A percentile compares a stretch with the other conserved stretches of the same genome.
Evolutionary conservation across 2,329 filamentous ascomycete genomes (phyloP).

Genomic region (Penicillium sp.): DNA sequence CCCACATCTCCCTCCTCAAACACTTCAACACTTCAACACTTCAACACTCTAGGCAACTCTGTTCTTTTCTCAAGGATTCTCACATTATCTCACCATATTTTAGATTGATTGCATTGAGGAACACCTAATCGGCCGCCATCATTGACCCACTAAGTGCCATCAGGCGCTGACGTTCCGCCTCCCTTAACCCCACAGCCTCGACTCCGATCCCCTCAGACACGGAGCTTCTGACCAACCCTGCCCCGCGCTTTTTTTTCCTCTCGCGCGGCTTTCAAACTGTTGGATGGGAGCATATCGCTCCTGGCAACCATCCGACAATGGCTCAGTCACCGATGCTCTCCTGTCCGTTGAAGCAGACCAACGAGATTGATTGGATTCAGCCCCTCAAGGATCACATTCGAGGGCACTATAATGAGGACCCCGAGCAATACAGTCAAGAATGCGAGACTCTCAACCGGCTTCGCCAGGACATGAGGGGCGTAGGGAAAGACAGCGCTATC

Average conservation of each 20-base stretch:
- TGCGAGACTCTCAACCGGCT: constrained; percentile 90
- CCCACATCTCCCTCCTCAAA: constrained; percentile 15
- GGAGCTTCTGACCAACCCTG: constrained; percentile 12
- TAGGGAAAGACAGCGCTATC: constrained; percentile 91
- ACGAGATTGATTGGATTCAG: constrained; percentile 96
- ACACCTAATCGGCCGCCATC: constrained; percentile 14
- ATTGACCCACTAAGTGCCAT: constrained; percentile 15
- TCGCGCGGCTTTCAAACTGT: constrained; percentile 2
- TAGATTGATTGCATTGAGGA: not conserved
- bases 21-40: not conserved
- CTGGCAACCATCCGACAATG: constrained; percentile 51
- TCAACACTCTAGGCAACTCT: constrained; percentile 9
- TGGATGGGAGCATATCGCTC: constrained; percentile 39
- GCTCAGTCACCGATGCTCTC: constrained; percentile 93
- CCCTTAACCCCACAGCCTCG: constrained; percentile 26
- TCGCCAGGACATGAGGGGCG: constrained; percentile 96
- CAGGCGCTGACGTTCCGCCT: constrained; percentile 20
- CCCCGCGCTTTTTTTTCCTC: constrained; percentile 1
- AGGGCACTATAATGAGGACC: constrained; percentile 91
- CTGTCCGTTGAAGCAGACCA: constrained; percentile 85
- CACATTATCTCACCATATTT: not conserved
- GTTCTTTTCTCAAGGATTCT: constrained; percentile 4
- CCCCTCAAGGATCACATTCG: constrained; percentile 93
- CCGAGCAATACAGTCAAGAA: constrained; percentile 92
- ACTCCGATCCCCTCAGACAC: constrained; percentile 20